Evolutionary conservation across 768 basidiomycete species (phyloP).

Genomic region (Galerina sulciceps): DNA sequence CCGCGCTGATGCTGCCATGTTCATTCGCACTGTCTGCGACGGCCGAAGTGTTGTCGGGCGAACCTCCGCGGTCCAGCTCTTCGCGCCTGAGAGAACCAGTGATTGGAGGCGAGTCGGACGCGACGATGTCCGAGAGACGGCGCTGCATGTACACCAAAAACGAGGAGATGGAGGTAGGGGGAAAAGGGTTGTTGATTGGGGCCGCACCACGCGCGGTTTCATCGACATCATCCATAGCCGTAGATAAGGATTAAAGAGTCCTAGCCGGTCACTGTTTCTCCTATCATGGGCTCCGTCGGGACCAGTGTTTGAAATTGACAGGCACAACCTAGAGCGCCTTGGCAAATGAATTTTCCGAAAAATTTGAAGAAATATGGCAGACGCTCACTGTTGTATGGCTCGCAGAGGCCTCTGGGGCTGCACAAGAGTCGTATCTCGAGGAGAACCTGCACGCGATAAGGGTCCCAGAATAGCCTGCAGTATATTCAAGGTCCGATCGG

Average conservation of each 20-base stretch:
- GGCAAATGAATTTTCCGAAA: no score
- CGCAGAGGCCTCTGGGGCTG: neutral
- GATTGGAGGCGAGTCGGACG: constrained; percentile 14
- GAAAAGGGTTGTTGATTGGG: neutral
- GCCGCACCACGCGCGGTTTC: neutral
- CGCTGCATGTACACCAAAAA: constrained; percentile 32
- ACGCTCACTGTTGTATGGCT: neutral
- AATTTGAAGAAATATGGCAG: neutral
- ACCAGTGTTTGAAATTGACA: no score
- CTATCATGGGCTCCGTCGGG: neutral
- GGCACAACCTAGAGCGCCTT: no score
- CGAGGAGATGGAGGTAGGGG: constrained; percentile 17
- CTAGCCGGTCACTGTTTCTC: neutral
- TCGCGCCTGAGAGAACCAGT: neutral
- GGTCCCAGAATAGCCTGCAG: neutral
- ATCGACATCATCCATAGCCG: constrained; percentile 6
- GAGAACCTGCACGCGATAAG: neutral
- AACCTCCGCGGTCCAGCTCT: neutral
- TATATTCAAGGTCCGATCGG: constrained; percentile 7
- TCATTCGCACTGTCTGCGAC: neutral
- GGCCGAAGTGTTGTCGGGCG: neutral
- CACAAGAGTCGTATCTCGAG: neutral
- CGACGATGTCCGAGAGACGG: constrained; percentile 28
- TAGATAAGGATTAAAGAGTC: no score
- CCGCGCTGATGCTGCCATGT: neutral